These are phyloP conservation scores for Lactuca saligna DNA, from an alignment of 129 eudicot species.

Conservation along the genomic window DNA sequence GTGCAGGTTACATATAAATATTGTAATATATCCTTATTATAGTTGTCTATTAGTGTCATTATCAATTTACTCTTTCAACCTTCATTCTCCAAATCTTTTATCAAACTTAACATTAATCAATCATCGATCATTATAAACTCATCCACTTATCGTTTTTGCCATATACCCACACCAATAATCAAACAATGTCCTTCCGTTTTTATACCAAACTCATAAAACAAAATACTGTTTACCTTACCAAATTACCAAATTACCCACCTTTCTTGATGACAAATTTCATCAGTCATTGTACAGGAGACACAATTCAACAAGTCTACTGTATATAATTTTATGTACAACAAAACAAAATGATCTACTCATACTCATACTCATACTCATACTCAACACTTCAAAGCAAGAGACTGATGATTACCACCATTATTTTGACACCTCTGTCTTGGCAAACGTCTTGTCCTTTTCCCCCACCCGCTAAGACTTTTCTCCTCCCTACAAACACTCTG, in stretches of 20 bases:
- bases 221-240: conserved; percentile 8
- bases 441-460: conserved; percentile 73
- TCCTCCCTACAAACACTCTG: conserved; percentile 41
- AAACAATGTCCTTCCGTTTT: conserved; percentile 16
- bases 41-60: not conserved
- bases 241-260: conserved; percentile 10
- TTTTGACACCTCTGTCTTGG: conserved; percentile 64
- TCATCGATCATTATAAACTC: too few species aligned
- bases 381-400: conserved; percentile 51
- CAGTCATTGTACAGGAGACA: conserved; percentile 14
- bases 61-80: not conserved
- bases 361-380: conserved; percentile 29
- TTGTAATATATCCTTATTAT: too few species aligned
- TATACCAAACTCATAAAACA: conserved; percentile 22
- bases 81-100: not conserved
- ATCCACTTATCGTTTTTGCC: not conserved
- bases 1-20: not conserved
- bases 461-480: conserved; percentile 67
- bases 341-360: too few species aligned
- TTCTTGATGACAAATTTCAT: conserved; percentile 23
- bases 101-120: not conserved
- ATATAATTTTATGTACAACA: conserved; percentile 30
- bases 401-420: conserved; percentile 24
- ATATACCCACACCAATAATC: not conserved
- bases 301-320: conserved; percentile 13